Evolutionary conservation across 2,329 filamentous ascomycete genomes (phyloP).

Genomic region (Acrodontium crateriforme): DNA sequence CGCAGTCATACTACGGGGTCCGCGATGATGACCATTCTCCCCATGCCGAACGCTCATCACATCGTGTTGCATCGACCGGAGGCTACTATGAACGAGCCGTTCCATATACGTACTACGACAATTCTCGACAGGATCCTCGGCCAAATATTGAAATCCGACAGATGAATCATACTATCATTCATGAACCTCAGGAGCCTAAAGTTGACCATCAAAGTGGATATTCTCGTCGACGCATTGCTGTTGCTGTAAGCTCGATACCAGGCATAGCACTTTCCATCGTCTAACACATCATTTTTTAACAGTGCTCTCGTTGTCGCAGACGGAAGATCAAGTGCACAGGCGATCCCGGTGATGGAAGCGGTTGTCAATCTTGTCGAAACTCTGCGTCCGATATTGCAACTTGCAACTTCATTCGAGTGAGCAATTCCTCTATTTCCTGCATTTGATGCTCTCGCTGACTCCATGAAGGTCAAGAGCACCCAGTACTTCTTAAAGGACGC

Average conservation of each 20-base stretch:
- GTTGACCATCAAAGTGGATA: slow-evolving; percentile 17
- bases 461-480: slow-evolving; percentile 1
- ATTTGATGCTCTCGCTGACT: slow-evolving; percentile 1
- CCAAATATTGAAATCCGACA: slow-evolving; percentile 11
- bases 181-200: slow-evolving; percentile 23
- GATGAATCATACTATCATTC: slow-evolving; percentile 12
- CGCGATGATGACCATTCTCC: slow-evolving; percentile 10
- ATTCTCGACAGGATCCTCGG: slow-evolving; percentile 13
- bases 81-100: slow-evolving; percentile 14
- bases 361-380: slow-evolving; percentile 71
- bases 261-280: not conserved
- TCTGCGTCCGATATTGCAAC: slow-evolving; percentile 47
- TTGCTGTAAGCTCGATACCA: slow-evolving; percentile 32
- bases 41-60: slow-evolving; percentile 10
- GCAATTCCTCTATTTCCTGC: slow-evolving; percentile 2
- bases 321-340: slow-evolving; percentile 93
- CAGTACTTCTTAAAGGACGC: not conserved
- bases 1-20: slow-evolving; percentile 16
- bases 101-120: slow-evolving; percentile 14
- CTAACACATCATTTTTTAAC: slow-evolving; percentile 5
- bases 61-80: slow-evolving; percentile 10
- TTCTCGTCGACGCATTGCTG: slow-evolving; percentile 38
- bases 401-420: slow-evolving; percentile 71
- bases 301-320: slow-evolving; percentile 85
- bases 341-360: slow-evolving; percentile 58